These are phyloP conservation scores for Penicillium decumbens DNA, from an alignment of 2,329 filamentous ascomycete genomes.

Conservation along the genomic window DNA sequence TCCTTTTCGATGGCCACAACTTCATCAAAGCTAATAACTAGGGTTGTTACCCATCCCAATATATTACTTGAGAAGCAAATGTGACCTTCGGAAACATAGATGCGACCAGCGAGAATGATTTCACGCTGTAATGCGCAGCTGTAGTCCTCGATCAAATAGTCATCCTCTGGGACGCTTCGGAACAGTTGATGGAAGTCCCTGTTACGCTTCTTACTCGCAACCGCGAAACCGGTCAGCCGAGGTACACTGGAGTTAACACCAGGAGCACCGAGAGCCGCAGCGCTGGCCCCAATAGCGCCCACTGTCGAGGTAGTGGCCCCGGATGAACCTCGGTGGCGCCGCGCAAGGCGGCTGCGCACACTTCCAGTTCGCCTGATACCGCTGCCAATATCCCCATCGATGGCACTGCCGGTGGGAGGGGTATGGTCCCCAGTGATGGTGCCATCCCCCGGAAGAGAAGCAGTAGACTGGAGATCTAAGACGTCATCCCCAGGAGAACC, in stretches of 20 bases:
- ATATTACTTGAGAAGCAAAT: conserved; percentile 99
- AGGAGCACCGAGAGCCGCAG: conserved; percentile 64
- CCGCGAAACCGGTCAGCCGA: conserved; percentile 88
- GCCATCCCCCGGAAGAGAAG: conserved; percentile 27
- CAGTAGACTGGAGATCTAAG: conserved; percentile 28
- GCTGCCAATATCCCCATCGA: conserved; percentile 56
- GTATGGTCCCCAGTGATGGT: conserved; percentile 55
- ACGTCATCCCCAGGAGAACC: conserved; percentile 40
- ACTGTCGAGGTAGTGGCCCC: conserved; percentile 64
- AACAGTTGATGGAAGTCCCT: conserved; percentile 91
- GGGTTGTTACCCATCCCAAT: conserved; percentile 91
- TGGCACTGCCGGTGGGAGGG: conserved; percentile 60
- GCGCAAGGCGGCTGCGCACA: conserved; percentile 60
- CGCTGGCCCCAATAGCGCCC: conserved; percentile 67
- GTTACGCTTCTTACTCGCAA: conserved; percentile 93
- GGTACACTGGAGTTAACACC: conserved; percentile 56
- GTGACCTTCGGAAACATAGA: conserved; percentile 96
- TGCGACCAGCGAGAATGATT: conserved; percentile 84
- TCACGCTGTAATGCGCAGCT: conserved; percentile 94
- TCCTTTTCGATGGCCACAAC: conserved; percentile 96
- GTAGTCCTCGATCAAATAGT: conserved; percentile 97
- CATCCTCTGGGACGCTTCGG: conserved; percentile 94
- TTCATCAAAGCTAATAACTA: conserved; percentile 98
- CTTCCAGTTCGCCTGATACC: conserved; percentile 61
- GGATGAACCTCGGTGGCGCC: conserved; percentile 77